phyloP scores from a whole-genome alignment of 352 stramenopile species.

The Globisporangium parvum region DNA sequence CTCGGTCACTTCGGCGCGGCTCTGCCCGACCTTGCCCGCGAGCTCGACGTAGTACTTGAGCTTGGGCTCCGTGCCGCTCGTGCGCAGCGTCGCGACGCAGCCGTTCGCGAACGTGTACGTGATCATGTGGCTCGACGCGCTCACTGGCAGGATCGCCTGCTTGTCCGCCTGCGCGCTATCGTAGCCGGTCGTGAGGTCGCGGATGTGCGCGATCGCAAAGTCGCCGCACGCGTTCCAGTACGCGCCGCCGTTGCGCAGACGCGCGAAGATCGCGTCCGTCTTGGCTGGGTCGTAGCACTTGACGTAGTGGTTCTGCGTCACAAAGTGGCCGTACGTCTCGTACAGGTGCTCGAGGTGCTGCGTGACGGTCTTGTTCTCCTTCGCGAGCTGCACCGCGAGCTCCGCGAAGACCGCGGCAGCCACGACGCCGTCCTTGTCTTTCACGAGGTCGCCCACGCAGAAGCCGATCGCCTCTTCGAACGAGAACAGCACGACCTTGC shows the following conservation, averaged over 20 bases:
- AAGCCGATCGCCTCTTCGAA: constrained; percentile 99
- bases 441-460: constrained; percentile 94
- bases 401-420: constrained; percentile 89
- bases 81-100: constrained; percentile 94
- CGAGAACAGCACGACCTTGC: constrained; percentile 92
- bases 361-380: constrained; percentile 51
- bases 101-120: constrained; percentile 96
- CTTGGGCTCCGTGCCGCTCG: constrained; percentile 98
- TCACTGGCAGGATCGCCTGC: constrained; percentile 89
- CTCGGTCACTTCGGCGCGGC: constrained; percentile 45
- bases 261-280: constrained; percentile 87
- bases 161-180: constrained; percentile 86
- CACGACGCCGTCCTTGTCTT: constrained; percentile 98
- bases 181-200: constrained; percentile 87
- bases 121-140: constrained; percentile 94
- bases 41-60: constrained; percentile 99
- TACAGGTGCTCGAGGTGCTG: constrained; percentile 87
- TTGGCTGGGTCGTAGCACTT: constrained; percentile 90
- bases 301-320: constrained; percentile 97
- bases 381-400: constrained; percentile 78
- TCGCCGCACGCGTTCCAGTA: constrained; percentile 83
- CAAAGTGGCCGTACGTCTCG: constrained; percentile 94
- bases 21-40: constrained; percentile 57
- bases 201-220: constrained; percentile 72
- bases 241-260: constrained; percentile 87